These are phyloP conservation scores for Serendipita sp. DNA, from an alignment of 768 basidiomycete genomes.

Conservation along the genomic window DNA sequence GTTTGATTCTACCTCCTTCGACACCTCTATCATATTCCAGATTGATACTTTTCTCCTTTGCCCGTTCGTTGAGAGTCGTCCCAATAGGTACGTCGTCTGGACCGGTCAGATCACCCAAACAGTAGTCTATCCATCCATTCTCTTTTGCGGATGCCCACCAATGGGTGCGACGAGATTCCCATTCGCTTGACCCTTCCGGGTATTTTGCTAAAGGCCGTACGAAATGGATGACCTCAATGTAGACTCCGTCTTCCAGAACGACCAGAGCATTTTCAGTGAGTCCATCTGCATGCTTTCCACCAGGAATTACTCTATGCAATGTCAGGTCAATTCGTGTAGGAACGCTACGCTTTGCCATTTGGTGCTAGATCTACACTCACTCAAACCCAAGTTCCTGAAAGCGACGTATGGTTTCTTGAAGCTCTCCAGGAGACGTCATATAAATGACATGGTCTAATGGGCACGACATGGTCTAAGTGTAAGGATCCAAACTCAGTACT, in stretches of 20 bases:
- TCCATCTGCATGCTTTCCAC: slow-evolving; percentile 51
- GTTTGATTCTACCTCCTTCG: slow-evolving; percentile 38
- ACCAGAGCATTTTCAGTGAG: slow-evolving; percentile 50
- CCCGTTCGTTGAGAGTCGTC: slow-evolving; percentile 20
- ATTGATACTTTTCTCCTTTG: not conserved
- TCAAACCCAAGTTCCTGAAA: slow-evolving; percentile 52
- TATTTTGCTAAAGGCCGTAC: slow-evolving; percentile 36
- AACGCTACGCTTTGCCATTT: not conserved
- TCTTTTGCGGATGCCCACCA: slow-evolving; percentile 38
- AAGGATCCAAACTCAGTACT: no score
- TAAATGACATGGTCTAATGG: slow-evolving; percentile 54
- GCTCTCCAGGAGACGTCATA: slow-evolving; percentile 47
- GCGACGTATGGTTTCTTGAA: slow-evolving; percentile 33
- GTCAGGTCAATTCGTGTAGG: not conserved
- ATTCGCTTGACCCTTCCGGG: slow-evolving; percentile 33
- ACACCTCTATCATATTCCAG: slow-evolving; percentile 29
- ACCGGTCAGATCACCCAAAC: slow-evolving; percentile 39
- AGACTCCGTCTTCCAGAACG: slow-evolving; percentile 42
- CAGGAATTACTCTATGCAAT: slow-evolving; percentile 40
- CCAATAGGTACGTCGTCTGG: slow-evolving; percentile 21
- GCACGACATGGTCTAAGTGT: not conserved
- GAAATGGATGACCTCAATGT: slow-evolving; percentile 59
- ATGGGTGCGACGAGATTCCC: slow-evolving; percentile 28
- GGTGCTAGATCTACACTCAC: slow-evolving; percentile 29
- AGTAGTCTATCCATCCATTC: slow-evolving; percentile 51